Evolutionary conservation across 768 basidiomycete species (phyloP).

Genomic region (Auriscalpium vulgare): DNA sequence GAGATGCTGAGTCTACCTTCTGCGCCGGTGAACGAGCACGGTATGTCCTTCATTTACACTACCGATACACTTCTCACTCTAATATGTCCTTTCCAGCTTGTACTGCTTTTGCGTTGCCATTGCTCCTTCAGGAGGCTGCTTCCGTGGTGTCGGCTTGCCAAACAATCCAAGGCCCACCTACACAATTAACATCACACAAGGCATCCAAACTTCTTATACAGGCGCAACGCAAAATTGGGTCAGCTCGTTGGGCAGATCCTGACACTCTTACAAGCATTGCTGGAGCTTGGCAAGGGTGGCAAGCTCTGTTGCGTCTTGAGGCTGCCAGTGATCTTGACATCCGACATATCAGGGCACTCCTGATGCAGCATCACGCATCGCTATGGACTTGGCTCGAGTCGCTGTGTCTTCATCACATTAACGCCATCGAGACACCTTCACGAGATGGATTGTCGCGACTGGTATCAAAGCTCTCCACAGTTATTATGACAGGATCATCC

Average conservation of each 20-base stretch:
- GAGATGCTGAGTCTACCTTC: not conserved
- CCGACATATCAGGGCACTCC: not conserved
- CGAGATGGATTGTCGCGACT: not conserved
- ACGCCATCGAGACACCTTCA: not conserved
- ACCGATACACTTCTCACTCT: no score
- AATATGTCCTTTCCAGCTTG: not conserved
- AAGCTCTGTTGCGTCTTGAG: not conserved
- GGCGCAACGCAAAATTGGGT: not conserved
- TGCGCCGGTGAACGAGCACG: not conserved
- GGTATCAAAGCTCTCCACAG: not conserved
- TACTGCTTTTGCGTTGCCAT: not conserved
- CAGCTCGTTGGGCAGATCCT: not conserved
- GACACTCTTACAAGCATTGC: not conserved
- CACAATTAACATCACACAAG: not conserved
- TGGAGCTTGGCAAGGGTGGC: not conserved
- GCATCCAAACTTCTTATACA: not conserved
- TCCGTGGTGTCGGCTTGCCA: not conserved
- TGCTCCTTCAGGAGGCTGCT: not conserved
- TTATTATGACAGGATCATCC: not conserved
- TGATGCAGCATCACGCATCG: not conserved
- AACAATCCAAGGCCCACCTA: no score
- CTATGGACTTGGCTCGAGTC: not conserved
- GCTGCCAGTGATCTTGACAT: not conserved
- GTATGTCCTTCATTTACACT: not conserved
- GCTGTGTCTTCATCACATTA: not conserved